Conservation (phyloP, 2,329 filamentous ascomycete genomes). For the Colletotrichum sp. region DNA sequence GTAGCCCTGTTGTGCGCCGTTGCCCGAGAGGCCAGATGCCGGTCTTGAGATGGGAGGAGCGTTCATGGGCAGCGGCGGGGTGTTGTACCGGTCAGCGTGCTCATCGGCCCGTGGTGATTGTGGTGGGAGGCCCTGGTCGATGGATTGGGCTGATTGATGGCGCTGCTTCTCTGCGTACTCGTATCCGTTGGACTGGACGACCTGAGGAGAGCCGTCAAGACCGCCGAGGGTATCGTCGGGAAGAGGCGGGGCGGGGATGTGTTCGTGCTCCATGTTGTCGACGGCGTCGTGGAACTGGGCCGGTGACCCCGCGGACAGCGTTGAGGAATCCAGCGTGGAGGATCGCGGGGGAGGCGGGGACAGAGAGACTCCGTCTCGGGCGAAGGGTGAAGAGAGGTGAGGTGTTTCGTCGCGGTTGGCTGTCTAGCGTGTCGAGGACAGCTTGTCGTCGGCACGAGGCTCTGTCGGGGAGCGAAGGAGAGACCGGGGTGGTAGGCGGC, state of each 20-base stretch:
- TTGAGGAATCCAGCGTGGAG: constrained; percentile 59
- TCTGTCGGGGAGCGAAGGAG: neutral
- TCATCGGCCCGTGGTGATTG: constrained; percentile 45
- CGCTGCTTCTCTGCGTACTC: constrained; percentile 31
- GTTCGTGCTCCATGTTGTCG: constrained; percentile 57
- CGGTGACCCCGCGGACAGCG: constrained; percentile 52
- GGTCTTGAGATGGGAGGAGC: constrained; percentile 56
- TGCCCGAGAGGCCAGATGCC: constrained; percentile 57
- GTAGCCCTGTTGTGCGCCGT: constrained; percentile 43
- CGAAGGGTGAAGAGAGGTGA: constrained; percentile 18
- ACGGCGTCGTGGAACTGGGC: constrained; percentile 59
- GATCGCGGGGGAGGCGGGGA: constrained; percentile 14
- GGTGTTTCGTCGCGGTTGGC: neutral
- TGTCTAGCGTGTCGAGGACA: neutral
- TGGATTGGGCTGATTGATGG: constrained; percentile 51
- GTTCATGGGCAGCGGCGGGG: constrained; percentile 45
- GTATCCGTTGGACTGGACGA: constrained; percentile 38
- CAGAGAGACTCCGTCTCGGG: constrained; percentile 23
- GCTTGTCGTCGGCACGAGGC: neutral
- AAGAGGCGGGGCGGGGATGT: constrained; percentile 37
- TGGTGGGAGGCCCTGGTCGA: constrained; percentile 52
- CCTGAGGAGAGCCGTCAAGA: constrained; percentile 53
- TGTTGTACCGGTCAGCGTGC: constrained; percentile 49
- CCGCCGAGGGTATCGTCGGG: constrained; percentile 57
- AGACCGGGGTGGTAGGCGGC: constrained; percentile 1